Conservation (phyloP, 2,329 filamentous ascomycete species). For the Fusarium sp. region DNA sequence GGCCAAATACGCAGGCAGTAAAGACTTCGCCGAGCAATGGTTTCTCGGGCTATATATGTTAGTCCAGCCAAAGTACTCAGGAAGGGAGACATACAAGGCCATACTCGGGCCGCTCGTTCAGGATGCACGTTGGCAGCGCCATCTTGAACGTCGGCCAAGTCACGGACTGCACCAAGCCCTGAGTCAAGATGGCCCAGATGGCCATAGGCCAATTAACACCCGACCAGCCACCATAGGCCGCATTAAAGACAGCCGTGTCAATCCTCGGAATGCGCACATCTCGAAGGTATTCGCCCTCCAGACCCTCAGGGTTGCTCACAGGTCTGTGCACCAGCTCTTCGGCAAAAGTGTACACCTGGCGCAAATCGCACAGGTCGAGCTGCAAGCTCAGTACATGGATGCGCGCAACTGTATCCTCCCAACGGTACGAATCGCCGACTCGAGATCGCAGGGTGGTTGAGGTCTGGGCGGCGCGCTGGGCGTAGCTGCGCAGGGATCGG, state of each 20-base stretch:
- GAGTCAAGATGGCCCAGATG: slow-evolving; percentile 64
- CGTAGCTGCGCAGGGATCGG: slow-evolving; percentile 70
- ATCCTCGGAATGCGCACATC: slow-evolving; percentile 73
- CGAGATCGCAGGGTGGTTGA: slow-evolving; percentile 54
- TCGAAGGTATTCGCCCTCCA: slow-evolving; percentile 52
- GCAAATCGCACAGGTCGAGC: slow-evolving; percentile 71
- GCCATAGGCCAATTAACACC: slow-evolving; percentile 78
- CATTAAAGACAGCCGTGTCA: slow-evolving; percentile 86
- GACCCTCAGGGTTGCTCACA: slow-evolving; percentile 58
- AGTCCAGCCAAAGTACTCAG: background rate
- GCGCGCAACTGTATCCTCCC: slow-evolving; percentile 58
- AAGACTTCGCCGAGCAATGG: slow-evolving; percentile 84
- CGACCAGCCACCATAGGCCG: slow-evolving; percentile 87
- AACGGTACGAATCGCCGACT: slow-evolving; percentile 47
- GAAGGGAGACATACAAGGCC: slow-evolving; percentile 48
- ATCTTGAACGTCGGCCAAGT: slow-evolving; percentile 86
- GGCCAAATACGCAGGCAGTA: slow-evolving; percentile 92
- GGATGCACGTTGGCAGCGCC: slow-evolving; percentile 60
- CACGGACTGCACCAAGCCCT: slow-evolving; percentile 72
- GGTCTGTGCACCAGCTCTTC: slow-evolving; percentile 57
- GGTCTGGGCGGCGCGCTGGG: slow-evolving; percentile 55
- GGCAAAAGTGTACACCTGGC: slow-evolving; percentile 62
- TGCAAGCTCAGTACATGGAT: slow-evolving; percentile 70
- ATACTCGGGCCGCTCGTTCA: slow-evolving; percentile 54
- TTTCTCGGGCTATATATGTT: slow-evolving; percentile 57